Conservation (phyloP, 148 eudicot genomes). For the Bassia scoparia region DNA sequence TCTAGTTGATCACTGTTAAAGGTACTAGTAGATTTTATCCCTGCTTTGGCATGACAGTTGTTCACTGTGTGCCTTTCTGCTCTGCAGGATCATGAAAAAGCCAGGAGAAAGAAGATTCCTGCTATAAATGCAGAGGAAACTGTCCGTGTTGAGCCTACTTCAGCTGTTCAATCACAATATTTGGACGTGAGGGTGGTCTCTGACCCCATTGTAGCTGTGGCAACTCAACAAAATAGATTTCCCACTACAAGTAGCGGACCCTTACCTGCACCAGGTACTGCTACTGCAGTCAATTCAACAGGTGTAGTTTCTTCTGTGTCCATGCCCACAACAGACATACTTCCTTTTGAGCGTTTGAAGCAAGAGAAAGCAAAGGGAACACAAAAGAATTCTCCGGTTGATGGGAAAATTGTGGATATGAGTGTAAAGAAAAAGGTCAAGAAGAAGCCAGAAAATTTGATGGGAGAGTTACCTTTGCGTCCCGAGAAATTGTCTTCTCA, state of each 20-base stretch:
- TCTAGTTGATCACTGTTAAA: background rate
- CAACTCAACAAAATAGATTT: slow-evolving; percentile 29
- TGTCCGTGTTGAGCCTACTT: slow-evolving; percentile 37
- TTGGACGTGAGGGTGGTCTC: slow-evolving; percentile 35
- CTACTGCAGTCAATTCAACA: background rate
- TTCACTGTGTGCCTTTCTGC: background rate
- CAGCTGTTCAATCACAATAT: slow-evolving; percentile 40
- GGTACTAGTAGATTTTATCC: background rate
- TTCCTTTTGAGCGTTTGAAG: slow-evolving; percentile 41
- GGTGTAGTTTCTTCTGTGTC: slow-evolving; percentile 25
- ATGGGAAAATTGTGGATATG: slow-evolving; percentile 27
- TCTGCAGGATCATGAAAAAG: slow-evolving; percentile 58
- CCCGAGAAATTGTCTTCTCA: slow-evolving; percentile 41
- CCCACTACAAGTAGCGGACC: slow-evolving; percentile 28
- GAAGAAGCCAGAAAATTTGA: slow-evolving; percentile 51
- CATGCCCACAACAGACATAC: slow-evolving; percentile 23
- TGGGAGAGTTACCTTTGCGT: slow-evolving; percentile 34
- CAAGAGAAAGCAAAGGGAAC: slow-evolving; percentile 57
- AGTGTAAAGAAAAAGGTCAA: slow-evolving; percentile 63
- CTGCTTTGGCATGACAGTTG: background rate
- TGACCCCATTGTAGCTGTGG: slow-evolving; percentile 31
- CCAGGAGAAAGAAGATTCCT: slow-evolving; percentile 55
- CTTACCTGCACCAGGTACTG: slow-evolving; percentile 20
- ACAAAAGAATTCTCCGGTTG: slow-evolving; percentile 31
- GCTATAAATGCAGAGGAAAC: slow-evolving; percentile 41